Conservation (phyloP, 257 asterid species). For the Przewalskia tangutica region DNA sequence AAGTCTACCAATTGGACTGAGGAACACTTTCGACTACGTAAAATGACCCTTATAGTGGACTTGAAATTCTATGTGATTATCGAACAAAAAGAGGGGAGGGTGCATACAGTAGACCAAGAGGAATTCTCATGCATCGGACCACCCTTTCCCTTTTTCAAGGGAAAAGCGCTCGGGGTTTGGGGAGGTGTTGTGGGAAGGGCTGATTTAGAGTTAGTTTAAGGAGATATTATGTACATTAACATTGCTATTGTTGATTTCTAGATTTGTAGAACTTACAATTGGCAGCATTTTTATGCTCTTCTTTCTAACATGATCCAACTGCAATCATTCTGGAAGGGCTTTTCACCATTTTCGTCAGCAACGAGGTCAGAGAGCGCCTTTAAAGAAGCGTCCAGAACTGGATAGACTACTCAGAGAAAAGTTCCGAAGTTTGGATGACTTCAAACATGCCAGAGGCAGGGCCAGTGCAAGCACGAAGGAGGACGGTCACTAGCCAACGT, state of each 20-base stretch:
- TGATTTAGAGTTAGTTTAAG: background rate
- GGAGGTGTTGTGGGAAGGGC: background rate
- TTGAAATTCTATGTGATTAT: background rate
- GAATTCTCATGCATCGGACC: background rate
- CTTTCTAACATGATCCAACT: background rate
- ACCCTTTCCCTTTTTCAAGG: background rate
- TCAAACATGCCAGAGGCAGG: constrained; percentile 43
- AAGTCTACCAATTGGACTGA: background rate
- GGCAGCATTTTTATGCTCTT: background rate
- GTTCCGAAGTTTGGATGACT: constrained; percentile 56
- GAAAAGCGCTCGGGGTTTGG: background rate
- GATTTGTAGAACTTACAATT: background rate
- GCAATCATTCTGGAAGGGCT: constrained; percentile 44
- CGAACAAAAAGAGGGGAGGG: background rate
- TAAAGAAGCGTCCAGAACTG: constrained; percentile 58
- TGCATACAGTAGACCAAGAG: background rate
- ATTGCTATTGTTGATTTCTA: background rate
- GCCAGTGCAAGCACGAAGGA: constrained; percentile 19
- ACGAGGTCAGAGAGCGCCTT: constrained; percentile 27
- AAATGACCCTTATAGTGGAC: background rate
- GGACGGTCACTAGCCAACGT: constrained; percentile 15
- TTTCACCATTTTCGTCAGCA: constrained; percentile 62
- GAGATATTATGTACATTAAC: background rate
- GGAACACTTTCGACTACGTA: background rate
- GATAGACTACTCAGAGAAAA: constrained; percentile 59